These are phyloP conservation scores for Aspergillus campestris DNA, from an alignment of 495 filamentous ascomycete genomes.

Conservation along the genomic window DNA sequence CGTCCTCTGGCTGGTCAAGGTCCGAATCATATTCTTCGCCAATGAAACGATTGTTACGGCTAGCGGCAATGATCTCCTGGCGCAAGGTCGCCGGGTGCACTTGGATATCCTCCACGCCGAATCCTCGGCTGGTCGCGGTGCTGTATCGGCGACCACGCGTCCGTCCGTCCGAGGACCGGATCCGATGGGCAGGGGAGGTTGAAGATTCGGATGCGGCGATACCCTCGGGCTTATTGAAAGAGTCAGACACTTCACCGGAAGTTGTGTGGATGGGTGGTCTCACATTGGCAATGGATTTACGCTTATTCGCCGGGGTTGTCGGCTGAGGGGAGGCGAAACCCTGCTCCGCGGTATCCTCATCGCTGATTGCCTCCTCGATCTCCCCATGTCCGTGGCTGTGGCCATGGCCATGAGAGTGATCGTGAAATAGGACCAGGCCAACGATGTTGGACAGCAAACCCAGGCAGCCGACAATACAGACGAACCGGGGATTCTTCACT, in stretches of 20 bases:
- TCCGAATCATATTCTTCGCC: slow-evolving; percentile 49
- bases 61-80: slow-evolving; percentile 81
- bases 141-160: slow-evolving; percentile 45
- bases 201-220: slow-evolving; percentile 21
- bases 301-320: slow-evolving; percentile 24
- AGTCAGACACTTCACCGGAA: not conserved
- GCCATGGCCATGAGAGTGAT: slow-evolving; percentile 80
- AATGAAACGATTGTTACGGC: slow-evolving; percentile 41
- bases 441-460: slow-evolving; percentile 84
- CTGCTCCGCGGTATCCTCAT: slow-evolving; percentile 32
- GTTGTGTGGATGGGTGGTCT: slow-evolving; percentile 24
- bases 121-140: slow-evolving; percentile 39
- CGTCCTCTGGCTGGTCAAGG: slow-evolving; percentile 39
- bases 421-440: slow-evolving; percentile 85
- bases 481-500: slow-evolving; percentile 73
- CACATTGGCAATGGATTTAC: slow-evolving; percentile 41
- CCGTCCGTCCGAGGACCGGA: slow-evolving; percentile 27
- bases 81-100: slow-evolving; percentile 86
- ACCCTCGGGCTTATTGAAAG: slow-evolving; percentile 6
- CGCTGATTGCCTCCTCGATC: slow-evolving; percentile 23
- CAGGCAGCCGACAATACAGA: slow-evolving; percentile 77
- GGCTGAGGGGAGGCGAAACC: slow-evolving; percentile 37
- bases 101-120: slow-evolving; percentile 64
- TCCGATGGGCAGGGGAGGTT: slow-evolving; percentile 22
- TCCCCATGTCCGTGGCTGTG: slow-evolving; percentile 43